These are phyloP conservation scores for Pseudogymnoascus sp. DNA, from an alignment of 2,329 filamentous ascomycete genomes.

Conservation along the genomic window DNA sequence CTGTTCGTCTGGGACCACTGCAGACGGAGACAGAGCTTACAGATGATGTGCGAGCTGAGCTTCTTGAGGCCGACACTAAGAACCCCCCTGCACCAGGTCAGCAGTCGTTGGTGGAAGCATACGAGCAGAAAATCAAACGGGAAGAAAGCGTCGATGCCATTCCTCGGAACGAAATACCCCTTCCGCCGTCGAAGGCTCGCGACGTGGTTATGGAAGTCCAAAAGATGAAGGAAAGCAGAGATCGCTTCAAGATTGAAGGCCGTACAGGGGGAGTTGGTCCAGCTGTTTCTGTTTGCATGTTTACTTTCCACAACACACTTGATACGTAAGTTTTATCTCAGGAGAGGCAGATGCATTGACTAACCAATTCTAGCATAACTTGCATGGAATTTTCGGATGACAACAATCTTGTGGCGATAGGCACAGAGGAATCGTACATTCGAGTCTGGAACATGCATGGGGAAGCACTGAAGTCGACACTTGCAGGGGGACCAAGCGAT, in stretches of 20 bases:
- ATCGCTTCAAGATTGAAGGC: constrained; percentile 81
- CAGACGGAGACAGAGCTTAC: constrained; percentile 77
- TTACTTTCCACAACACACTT: constrained; percentile 94
- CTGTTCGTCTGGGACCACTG: constrained; percentile 69
- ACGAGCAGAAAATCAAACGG: constrained; percentile 79
- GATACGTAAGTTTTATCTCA: constrained; percentile 59
- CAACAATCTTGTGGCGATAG: constrained; percentile 75
- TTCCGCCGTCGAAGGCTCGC: constrained; percentile 78
- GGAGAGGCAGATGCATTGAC: background rate
- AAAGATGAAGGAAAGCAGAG: constrained; percentile 85
- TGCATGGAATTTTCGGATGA: constrained; percentile 95
- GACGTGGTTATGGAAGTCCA: constrained; percentile 93
- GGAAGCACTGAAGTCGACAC: constrained; percentile 64
- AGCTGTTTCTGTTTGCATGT: constrained; percentile 87
- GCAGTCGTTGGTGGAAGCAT: constrained; percentile 73
- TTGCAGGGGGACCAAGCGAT: constrained; percentile 52
- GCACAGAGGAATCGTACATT: constrained; percentile 91
- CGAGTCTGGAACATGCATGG: constrained; percentile 89
- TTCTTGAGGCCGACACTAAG: constrained; percentile 76
- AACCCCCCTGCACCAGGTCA: constrained; percentile 65
- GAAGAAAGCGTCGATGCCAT: constrained; percentile 84
- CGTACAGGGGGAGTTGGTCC: constrained; percentile 77
- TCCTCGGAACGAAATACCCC: constrained; percentile 68
- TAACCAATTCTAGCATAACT: constrained; percentile 55
- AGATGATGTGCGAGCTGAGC: constrained; percentile 77